Evolutionary conservation across 2,329 filamentous ascomycete species (phyloP), one percentile per base, ranked within the genome.

Genomic region (Reticulascus tulasneorum): DNA sequence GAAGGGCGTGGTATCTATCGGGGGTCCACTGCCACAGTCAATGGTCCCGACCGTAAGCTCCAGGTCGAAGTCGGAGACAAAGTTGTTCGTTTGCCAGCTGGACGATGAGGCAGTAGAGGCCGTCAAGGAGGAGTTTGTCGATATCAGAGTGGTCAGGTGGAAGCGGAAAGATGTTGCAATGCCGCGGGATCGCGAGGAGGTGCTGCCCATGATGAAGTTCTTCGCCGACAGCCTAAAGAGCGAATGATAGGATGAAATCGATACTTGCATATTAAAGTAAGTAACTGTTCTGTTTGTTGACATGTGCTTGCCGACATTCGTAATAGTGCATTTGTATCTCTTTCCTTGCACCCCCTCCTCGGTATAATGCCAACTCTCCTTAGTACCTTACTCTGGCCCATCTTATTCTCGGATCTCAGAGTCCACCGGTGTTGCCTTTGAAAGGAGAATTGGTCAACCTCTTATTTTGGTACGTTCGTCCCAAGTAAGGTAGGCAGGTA

Each of bases 181-280:
- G 90, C 88, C 89, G n/a, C 67, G 71, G 29, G 83, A 73, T 55
- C 72, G 84, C 35, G 88, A 94, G 9, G 90, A 97, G 69, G 90
- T 94, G 74, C 55, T 90, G 51, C 89, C 90, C 1, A 75, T 96
- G 42, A 96, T 96, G 88, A 78, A 84, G 53, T 96, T 83, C 50
- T 75, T 89, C 50, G 82, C 82, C 0, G 73, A 82, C 33, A 73
- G 82, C 51, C 59, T 93, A 48, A 50, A 51, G 32, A 49, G 42
- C 16, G 52, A 48, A 9, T 52, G 51, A 48, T 43, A 29, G 26
- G 28, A 9, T 20, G 23, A 15, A 10, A 26, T n/a, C 6, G 18
- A 8, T 7, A 11, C 13, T 6, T 15, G n/a, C 9, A 13, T 9
- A 24, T 11, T 20, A 16, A 13, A 21, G 18, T n/a, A n/a, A n/a